phyloP scores from a whole-genome alignment of 371 early-diverging fungal species.

The Syncephalastrum racemosum region DNA sequence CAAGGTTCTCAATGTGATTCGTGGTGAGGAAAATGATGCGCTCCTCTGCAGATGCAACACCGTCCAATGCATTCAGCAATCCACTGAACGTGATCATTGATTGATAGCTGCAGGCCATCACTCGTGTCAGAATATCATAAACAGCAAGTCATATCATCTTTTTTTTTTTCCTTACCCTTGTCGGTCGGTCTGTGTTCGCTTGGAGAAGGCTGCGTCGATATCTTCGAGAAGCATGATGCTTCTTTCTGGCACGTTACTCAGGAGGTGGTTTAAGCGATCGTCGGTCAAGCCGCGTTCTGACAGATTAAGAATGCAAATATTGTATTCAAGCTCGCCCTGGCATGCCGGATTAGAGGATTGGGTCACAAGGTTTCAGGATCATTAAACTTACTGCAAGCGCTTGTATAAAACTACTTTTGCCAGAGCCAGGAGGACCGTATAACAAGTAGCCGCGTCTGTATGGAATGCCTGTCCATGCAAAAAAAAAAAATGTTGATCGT shows the following conservation, averaged over 20 bases:
- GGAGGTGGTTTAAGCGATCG: conserved; percentile 91
- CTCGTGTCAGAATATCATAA: background rate
- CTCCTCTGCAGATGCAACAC: conserved; percentile 98
- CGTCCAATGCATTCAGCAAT: conserved; percentile 98
- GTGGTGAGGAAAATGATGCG: conserved; percentile 99
- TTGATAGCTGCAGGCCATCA: conserved; percentile 46
- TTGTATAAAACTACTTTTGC: conserved; percentile 98
- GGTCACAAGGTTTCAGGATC: conserved; percentile 1
- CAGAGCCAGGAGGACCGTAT: conserved; percentile 99
- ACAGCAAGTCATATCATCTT: background rate
- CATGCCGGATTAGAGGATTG: background rate
- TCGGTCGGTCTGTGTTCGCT: conserved; percentile 57
- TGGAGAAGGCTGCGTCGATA: conserved; percentile 97
- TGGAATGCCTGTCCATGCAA: conserved; percentile 73
- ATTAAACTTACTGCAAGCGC: conserved; percentile 80
- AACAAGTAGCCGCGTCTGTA: conserved; percentile 97
- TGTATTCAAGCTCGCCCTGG: conserved; percentile 91
- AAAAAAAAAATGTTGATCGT: background rate
- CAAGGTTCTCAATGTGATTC: conserved; percentile 95
- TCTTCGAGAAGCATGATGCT: conserved; percentile 98
- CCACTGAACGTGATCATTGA: conserved; percentile 99
- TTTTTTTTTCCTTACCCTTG: conserved; percentile 50
- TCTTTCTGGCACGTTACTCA: conserved; percentile 94
- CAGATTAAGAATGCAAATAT: conserved; percentile 95
- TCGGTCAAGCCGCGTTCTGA: conserved; percentile 94